Percentiles rank a stretch among this genome's conserved stretches.
Conservation (phyloP, 805 yeast genomes). For the Metschnikowia gelsemii region DNA sequence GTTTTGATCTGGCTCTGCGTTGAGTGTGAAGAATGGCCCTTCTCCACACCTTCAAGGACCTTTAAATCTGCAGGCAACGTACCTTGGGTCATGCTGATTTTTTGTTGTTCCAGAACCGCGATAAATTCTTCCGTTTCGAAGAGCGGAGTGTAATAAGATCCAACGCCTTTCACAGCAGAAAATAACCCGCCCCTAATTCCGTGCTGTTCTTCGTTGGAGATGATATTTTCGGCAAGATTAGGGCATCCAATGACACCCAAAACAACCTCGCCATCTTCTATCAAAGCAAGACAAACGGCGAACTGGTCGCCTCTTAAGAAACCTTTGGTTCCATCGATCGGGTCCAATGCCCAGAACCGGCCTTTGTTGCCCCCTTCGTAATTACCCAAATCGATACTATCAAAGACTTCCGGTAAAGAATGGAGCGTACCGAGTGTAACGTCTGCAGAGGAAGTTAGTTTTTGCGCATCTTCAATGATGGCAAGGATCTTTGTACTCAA, state of each 20-base stretch:
- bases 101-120: slow-evolving; percentile 30
- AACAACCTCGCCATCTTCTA: slow-evolving; percentile 80
- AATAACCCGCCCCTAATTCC: slow-evolving; percentile 66
- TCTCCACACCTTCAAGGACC: slow-evolving; percentile 92
- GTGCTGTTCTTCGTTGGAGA: slow-evolving; percentile 32
- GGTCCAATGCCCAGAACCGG: slow-evolving; percentile 96
- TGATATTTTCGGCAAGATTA: slow-evolving; percentile 61
- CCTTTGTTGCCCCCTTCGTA: slow-evolving; percentile 77
- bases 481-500: slow-evolving; percentile 57
- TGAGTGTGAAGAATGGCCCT: slow-evolving; percentile 90
- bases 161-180: slow-evolving; percentile 65
- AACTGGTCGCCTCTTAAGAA: slow-evolving; percentile 94
- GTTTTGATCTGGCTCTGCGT: slow-evolving; percentile 76
- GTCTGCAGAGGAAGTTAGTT: slow-evolving; percentile 34
- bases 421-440: slow-evolving; percentile 42
- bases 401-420: slow-evolving; percentile 50
- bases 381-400: slow-evolving; percentile 75
- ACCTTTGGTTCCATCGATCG: slow-evolving; percentile 97
- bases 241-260: slow-evolving; percentile 98
- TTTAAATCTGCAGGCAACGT: slow-evolving; percentile 49
- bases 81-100: slow-evolving; percentile 54
- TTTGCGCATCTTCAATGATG: slow-evolving; percentile 56
- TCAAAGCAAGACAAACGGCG: slow-evolving; percentile 90
- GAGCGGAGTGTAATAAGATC: slow-evolving; percentile 58
- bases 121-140: slow-evolving; percentile 34